Evolutionary conservation across 257 asterid genomes (phyloP).

Genomic region (Solanum raphanifolium): DNA sequence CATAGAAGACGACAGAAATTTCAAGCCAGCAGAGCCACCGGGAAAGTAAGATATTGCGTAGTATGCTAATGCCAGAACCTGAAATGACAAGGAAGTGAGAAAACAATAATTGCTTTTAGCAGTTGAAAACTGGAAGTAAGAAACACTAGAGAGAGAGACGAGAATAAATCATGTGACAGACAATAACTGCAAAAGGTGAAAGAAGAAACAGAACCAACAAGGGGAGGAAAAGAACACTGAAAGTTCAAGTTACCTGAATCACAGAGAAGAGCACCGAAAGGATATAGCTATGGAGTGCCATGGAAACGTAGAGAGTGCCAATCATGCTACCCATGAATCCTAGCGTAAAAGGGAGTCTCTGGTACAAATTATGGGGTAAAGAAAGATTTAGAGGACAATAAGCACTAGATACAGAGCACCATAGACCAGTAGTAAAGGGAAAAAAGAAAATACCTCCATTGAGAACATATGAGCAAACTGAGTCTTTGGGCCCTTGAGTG

Average conservation of each 20-base stretch:
- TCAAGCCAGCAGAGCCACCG: constrained; percentile 89
- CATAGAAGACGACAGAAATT: constrained; percentile 71
- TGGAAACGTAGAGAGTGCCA: constrained; percentile 84
- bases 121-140: neutral
- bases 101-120: neutral
- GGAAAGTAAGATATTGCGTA: constrained; percentile 90
- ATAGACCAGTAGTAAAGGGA: neutral
- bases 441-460: constrained; percentile 46
- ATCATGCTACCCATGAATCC: constrained; percentile 86
- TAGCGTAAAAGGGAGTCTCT: constrained; percentile 92
- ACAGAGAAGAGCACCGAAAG: constrained; percentile 76
- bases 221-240: neutral
- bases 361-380: constrained; percentile 14
- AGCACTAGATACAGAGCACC: neutral
- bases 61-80: constrained; percentile 83
- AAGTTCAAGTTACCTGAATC: constrained; percentile 58
- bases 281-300: constrained; percentile 93
- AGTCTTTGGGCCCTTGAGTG: constrained; percentile 78
- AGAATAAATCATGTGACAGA: neutral
- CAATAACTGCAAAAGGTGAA: neutral
- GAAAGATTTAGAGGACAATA: constrained; percentile 7
- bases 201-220: neutral
- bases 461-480: constrained; percentile 81
- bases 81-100: constrained; percentile 6
- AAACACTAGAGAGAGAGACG: neutral